A percentile compares a stretch with the other conserved stretches of the same genome.
phyloP scores from a whole-genome alignment of 306 rosid genomes.

The Lagenaria siceraria region DNA sequence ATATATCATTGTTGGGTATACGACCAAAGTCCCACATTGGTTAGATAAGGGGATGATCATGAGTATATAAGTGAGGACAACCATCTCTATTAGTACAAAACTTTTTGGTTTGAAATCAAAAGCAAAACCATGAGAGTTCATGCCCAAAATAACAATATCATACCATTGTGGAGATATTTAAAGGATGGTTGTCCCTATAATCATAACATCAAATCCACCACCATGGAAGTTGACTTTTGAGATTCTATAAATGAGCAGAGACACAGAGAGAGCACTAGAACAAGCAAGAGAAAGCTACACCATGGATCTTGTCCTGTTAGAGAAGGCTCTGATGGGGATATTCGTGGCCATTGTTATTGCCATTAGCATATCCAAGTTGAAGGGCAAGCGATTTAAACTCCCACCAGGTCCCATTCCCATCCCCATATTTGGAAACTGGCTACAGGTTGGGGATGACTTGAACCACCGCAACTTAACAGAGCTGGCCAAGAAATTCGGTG shows the following conservation, averaged over 20 bases:
- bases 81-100: no score
- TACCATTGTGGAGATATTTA: no score
- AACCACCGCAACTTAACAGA: conserved; percentile 79
- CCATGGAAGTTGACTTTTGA: not conserved
- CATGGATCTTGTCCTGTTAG: conserved; percentile 75
- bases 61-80: no score
- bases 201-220: no score
- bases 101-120: no score
- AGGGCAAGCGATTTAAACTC: conserved; percentile 56
- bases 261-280: no score
- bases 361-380: conserved; percentile 40
- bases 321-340: conserved; percentile 58
- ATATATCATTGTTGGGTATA: no score
- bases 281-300: not conserved
- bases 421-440: conserved; percentile 79
- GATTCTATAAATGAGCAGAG: not conserved
- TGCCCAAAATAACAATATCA: no score
- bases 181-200: no score
- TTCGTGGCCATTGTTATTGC: conserved; percentile 39
- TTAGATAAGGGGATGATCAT: no score
- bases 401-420: conserved; percentile 76
- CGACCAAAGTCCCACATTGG: no score
- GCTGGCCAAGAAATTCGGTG: conserved; percentile 56
- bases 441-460: conserved; percentile 82
- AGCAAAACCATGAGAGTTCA: no score